phyloP scores from a whole-genome alignment of 179 eudicot genomes.

The Drosera spatulata region DNA sequence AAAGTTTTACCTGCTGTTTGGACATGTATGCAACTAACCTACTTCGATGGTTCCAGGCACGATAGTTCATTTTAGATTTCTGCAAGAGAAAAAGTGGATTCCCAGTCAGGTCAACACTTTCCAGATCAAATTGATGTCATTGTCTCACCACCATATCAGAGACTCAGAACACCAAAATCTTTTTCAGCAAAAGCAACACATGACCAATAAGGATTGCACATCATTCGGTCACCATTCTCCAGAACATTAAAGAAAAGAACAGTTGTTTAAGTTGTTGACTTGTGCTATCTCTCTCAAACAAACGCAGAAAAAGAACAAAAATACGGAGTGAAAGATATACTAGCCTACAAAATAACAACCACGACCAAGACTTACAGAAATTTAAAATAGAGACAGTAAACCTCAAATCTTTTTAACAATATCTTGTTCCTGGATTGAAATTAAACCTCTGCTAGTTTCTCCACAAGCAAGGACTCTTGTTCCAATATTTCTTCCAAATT shows the following conservation, averaged over 20 bases:
- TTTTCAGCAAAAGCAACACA: too few species aligned
- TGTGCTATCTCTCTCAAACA: too few species aligned
- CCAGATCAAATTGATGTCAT: not conserved
- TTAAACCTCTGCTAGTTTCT: constrained; percentile 72
- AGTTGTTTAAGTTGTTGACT: too few species aligned
- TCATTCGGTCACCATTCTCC: too few species aligned
- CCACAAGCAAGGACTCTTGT: constrained; percentile 69
- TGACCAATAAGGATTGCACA: too few species aligned
- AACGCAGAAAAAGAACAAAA: not conserved
- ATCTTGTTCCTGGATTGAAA: constrained; percentile 31
- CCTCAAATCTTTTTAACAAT: constrained; percentile 10
- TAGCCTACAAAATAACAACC: not conserved
- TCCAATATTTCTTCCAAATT: constrained; percentile 51
- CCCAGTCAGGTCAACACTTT: not conserved
- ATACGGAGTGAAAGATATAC: not conserved
- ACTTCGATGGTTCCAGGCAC: constrained; percentile 84
- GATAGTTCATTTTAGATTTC: constrained; percentile 91
- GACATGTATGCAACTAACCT: constrained; percentile 76
- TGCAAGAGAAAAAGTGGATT: constrained; percentile 17
- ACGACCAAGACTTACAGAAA: constrained; percentile 11
- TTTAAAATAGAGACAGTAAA: constrained; percentile 18
- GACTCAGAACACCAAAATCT: too few species aligned
- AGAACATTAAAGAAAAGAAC: too few species aligned
- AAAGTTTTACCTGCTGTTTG: constrained; percentile 45
- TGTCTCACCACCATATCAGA: not conserved